Evolutionary conservation across 129 eudicot species (phyloP), one percentile per base, ranked within the genome.

Genomic region (Helianthus tuberosus): DNA sequence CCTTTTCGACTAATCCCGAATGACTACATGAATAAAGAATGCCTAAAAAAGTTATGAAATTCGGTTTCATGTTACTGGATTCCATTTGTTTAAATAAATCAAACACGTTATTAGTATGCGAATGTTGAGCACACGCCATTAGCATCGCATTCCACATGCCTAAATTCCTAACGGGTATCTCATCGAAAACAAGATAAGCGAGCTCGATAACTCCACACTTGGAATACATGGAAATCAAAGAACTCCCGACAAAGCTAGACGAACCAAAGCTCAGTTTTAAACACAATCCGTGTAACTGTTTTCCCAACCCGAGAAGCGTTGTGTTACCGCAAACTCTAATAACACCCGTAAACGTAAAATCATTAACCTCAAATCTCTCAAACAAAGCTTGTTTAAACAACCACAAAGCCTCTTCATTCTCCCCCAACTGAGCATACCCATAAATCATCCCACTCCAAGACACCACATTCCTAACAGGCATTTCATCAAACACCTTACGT

Each of bases 361-460:
- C 98, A 67, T 93, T 93, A 48, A 90, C 97, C 72, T 83, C 89
- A 60, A 93, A 46, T 13, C 66, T 88, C 53, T 86, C 86, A 51
- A 63, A 39, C 46, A 93, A 48, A 11, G 97, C 91, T 51, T 29
- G 71, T 78, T 86, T 90, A 49, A 93, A 93, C 27, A 93, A 80
- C 78, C 68, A 46, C 79, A 93, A 70, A 41, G 97, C 96, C 79
- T 93, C 96, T 76, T 88, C 91, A 29, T 80, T 90, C 57, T 90
- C 93, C 23, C 91, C 89, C 79, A 80, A 74, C 38, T 86, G 97
- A 29, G 86, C 77, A 69, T 93, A 93, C 79, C 97, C 98, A 62
- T 77, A 88, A 29, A 93, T 90, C 97, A 93, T 90, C 65, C 96
- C 96, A 75, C 89, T 88, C 98, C 98, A 93, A 48, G 97, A 88